Base-by-base conservation (phyloP, 2,329 filamentous ascomycete species). In the Colletotrichum australisinense region DNA sequence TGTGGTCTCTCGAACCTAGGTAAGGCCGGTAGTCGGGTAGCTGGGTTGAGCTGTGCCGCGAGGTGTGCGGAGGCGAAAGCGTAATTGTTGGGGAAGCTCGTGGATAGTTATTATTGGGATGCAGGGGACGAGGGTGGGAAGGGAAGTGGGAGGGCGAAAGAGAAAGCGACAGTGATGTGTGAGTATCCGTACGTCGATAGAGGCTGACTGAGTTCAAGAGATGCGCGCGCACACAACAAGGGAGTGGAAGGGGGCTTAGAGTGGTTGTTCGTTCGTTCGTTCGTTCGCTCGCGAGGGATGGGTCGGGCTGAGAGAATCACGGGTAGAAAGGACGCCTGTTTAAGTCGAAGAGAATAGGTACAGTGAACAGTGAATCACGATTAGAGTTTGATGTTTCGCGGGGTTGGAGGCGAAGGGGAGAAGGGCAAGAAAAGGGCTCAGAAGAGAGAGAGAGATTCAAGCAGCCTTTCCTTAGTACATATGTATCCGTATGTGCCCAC, bases 31-130 rank as follows among this genome's bases (percentile, higher is more conserved):
- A 28, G 30, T 42, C 14, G 30, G 42, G 22, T 26, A 56, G 30
- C 52, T 46, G 35, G 28, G 30, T 55, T 53, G 30, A 56, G 26
- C 46, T 70, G 49, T 32, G 56, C 32, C 42, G 68, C 42, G 52
- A 38, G 14, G 56, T 14, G 42, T 42, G 56, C 30, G 57, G 46
- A 63, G 49, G 68, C 68, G 42, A 46, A 55, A 49, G n/a, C n/a
- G 63, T 65, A 71, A 46, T 59, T 60, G 55, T 67, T 67, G 68
- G 56, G 68, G 56, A 71, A 62, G 24, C 22, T 59, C 11, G 62
- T 56, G 8, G 35, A 35, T 24, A 24, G 56, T 57, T 65, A 71
- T 63, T 68, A 72, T 72, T 62, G 69, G 35, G 64, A 63, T 38
- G 49, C 57, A 68, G 58, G 58, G 64, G 62, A 63, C 64, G 63